These are phyloP conservation scores for Choiromyces venosus DNA, from an alignment of 495 filamentous ascomycete species.

Conservation along the genomic window DNA sequence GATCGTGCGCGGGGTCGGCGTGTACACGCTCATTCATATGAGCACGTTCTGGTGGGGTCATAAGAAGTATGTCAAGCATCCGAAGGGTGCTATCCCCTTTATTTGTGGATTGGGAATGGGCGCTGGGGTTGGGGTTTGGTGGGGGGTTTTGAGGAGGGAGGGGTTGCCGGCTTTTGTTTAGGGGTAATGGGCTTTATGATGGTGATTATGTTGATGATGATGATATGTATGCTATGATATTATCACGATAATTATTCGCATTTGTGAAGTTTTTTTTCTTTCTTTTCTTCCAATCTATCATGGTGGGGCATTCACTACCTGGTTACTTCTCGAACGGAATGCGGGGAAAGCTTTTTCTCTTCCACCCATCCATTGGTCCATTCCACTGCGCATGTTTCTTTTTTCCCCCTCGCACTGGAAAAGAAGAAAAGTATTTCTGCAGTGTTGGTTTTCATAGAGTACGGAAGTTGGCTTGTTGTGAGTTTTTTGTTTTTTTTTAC, in stretches of 20 bases:
- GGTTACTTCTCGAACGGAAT: neutral
- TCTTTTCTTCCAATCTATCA: too few relatives aligned
- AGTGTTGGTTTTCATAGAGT: neutral
- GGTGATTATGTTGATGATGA: neutral
- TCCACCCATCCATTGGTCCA: too few relatives aligned
- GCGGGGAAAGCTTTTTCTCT: neutral
- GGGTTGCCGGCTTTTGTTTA: neutral
- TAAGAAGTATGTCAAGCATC: constrained; percentile 23
- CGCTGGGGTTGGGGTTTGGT: constrained; percentile 29
- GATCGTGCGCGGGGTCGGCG: constrained; percentile 24
- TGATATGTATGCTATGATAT: neutral
- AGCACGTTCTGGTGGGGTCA: constrained; percentile 35
- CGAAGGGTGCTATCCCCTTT: constrained; percentile 24
- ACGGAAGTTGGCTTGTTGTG: neutral
- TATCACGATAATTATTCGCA: neutral
- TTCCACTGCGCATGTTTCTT: neutral
- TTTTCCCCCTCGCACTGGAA: neutral
- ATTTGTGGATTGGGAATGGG: constrained; percentile 19
- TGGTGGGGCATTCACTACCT: neutral
- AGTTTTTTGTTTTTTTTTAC: neutral
- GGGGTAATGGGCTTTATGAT: neutral
- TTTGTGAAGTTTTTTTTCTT: neutral
- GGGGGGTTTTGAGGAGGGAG: constrained; percentile 20
- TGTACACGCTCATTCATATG: constrained; percentile 35
- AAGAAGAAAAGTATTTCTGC: neutral